These are phyloP conservation scores for Bocquillonia castaneifolia DNA, from an alignment of 441 rosid species.

Conservation along the genomic window DNA sequence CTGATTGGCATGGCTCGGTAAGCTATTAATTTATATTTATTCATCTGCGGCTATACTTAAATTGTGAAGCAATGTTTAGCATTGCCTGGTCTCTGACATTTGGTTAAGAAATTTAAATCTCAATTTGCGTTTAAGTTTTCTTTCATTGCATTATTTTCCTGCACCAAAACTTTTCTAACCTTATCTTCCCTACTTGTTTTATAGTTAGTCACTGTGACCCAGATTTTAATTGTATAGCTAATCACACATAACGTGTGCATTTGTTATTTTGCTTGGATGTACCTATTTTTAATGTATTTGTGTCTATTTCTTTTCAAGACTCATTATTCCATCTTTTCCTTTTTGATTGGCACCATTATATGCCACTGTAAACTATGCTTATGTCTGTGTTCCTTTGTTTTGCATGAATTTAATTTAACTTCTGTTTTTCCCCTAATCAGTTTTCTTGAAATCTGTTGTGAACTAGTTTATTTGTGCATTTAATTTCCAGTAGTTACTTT, in stretches of 20 bases:
- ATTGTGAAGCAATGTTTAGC: not conserved
- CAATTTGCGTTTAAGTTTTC: no score
- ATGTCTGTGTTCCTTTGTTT: not conserved
- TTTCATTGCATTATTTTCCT: not conserved
- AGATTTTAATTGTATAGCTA: not conserved
- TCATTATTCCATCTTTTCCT: not conserved
- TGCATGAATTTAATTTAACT: not conserved
- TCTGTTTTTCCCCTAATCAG: not conserved
- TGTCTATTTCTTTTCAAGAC: not conserved
- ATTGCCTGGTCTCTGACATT: not conserved
- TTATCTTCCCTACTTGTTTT: not conserved
- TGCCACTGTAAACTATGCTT: not conserved
- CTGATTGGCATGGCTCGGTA: constrained; percentile 99
- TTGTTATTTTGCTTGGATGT: not conserved
- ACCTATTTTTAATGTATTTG: not conserved
- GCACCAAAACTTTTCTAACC: not conserved
- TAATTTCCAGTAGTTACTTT: not conserved
- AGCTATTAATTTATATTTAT: constrained; percentile 25
- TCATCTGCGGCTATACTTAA: not conserved
- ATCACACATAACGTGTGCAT: not conserved
- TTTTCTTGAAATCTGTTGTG: constrained; percentile 9
- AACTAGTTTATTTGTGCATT: not conserved
- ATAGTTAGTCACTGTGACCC: not conserved
- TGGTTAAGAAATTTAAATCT: not conserved
- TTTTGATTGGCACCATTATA: not conserved